These are phyloP conservation scores for Colletotrichum caudatum DNA, from an alignment of 2,329 filamentous ascomycete species.

Conservation along the genomic window DNA sequence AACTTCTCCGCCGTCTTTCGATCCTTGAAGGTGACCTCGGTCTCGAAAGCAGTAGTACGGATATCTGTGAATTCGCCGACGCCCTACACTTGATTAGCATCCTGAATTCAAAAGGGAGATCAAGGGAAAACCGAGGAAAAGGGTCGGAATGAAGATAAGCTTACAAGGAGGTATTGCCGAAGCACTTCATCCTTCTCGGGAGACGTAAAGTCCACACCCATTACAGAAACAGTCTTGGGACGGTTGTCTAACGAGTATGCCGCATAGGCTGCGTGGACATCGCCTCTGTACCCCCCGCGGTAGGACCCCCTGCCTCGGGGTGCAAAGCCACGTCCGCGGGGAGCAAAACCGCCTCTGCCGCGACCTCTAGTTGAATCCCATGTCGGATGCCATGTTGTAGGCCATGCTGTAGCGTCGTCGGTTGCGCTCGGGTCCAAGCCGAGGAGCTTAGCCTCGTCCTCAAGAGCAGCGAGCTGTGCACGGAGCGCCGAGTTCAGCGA, in stretches of 20 bases:
- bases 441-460: constrained; percentile 77
- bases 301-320: constrained; percentile 56
- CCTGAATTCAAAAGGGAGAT: background rate
- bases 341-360: constrained; percentile 54
- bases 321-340: constrained; percentile 51
- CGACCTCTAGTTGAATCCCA: constrained; percentile 51
- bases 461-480: constrained; percentile 77
- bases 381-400: constrained; percentile 45
- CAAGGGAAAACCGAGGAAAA: too few relatives aligned
- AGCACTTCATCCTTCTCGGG: constrained; percentile 75
- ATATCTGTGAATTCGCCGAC: constrained; percentile 73
- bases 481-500: constrained; percentile 70
- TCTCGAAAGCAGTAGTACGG: constrained; percentile 58
- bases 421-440: constrained; percentile 72
- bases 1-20: constrained; percentile 79
- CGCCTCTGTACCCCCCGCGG: constrained; percentile 55
- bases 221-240: constrained; percentile 74
- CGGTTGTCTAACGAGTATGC: constrained; percentile 81
- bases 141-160: constrained; percentile 44
- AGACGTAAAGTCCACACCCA: constrained; percentile 72
- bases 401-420: constrained; percentile 56
- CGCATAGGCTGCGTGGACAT: constrained; percentile 67
- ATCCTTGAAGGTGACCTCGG: constrained; percentile 73
- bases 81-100: constrained; percentile 56
- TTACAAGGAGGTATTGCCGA: constrained; percentile 77